Percentiles rank a stretch among this genome's conserved stretches.
Conservation (phyloP, 768 basidiomycete genomes). For the Tricholoma terreum region DNA sequence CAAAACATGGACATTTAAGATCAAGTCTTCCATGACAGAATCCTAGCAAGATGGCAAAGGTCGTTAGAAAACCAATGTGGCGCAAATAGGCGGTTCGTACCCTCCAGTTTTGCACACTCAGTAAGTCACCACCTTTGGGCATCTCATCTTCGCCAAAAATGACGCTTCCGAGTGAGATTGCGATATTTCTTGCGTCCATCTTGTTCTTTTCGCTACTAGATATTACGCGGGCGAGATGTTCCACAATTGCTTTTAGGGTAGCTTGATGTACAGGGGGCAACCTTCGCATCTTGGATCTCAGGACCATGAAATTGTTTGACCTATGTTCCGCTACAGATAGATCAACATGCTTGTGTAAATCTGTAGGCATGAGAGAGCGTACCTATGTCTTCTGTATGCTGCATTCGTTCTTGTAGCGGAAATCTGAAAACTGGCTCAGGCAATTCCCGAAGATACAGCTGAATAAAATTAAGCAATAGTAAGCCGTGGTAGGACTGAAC, state of each 20-base stretch:
- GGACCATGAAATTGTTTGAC: slow-evolving; percentile 64
- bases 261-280: slow-evolving; percentile 83
- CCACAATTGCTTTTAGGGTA: slow-evolving; percentile 74
- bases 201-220: slow-evolving; percentile 73
- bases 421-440: slow-evolving; percentile 89
- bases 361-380: slow-evolving; percentile 11
- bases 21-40: slow-evolving; percentile 80
- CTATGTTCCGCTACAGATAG: slow-evolving; percentile 61
- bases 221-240: slow-evolving; percentile 77
- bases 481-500: background rate
- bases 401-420: slow-evolving; percentile 74
- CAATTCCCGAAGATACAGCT: slow-evolving; percentile 82
- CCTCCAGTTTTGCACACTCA: slow-evolving; percentile 75
- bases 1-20: slow-evolving; percentile 61
- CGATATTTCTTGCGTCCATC: slow-evolving; percentile 91
- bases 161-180: slow-evolving; percentile 85
- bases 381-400: slow-evolving; percentile 80
- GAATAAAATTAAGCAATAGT: background rate
- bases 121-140: slow-evolving; percentile 70
- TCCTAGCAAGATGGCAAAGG: slow-evolving; percentile 27
- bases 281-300: slow-evolving; percentile 84
- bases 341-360: background rate
- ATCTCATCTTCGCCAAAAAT: slow-evolving; percentile 93
- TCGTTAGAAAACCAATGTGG: background rate
- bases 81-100: slow-evolving; percentile 33